These are phyloP conservation scores for Eucalyptus sideroxylon DNA, from an alignment of 345 rosid genomes.

Conservation along the genomic window DNA sequence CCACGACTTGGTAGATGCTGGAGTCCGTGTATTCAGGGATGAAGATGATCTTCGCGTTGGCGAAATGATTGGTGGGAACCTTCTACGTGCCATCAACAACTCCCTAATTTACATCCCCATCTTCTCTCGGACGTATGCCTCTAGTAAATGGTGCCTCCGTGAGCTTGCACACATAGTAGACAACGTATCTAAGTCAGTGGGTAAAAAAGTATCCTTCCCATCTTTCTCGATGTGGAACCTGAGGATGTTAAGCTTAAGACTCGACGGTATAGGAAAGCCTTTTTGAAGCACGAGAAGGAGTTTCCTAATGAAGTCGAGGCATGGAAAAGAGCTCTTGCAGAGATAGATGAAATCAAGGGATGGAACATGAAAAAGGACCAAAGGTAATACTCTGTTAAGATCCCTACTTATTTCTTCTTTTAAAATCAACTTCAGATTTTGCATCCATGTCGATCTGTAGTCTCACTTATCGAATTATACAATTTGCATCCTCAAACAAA, in stretches of 20 bases:
- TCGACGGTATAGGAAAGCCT: not conserved
- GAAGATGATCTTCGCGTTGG: not conserved
- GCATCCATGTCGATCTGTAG: not conserved
- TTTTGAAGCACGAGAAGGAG: not conserved
- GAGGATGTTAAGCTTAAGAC: not conserved
- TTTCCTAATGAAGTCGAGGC: not conserved
- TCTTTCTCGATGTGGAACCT: not conserved
- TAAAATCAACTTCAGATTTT: not conserved
- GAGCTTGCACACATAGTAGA: not conserved
- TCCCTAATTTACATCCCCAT: not conserved
- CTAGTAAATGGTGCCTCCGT: not conserved
- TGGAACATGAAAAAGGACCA: not conserved
- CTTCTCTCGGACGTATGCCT: not conserved
- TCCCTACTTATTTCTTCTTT: not conserved
- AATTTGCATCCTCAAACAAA: not conserved
- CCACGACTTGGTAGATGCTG: not conserved
- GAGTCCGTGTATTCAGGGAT: not conserved
- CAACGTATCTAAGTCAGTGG: not conserved
- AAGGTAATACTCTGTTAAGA: not conserved
- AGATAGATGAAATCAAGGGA: not conserved
- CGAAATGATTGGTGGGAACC: not conserved
- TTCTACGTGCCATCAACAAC: not conserved
- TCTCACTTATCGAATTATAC: not conserved
- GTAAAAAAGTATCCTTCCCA: not conserved
- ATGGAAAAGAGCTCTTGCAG: not conserved